Base-by-base conservation (phyloP, 2,329 filamentous ascomycete species). In the Calonectria hongkongensis region DNA sequence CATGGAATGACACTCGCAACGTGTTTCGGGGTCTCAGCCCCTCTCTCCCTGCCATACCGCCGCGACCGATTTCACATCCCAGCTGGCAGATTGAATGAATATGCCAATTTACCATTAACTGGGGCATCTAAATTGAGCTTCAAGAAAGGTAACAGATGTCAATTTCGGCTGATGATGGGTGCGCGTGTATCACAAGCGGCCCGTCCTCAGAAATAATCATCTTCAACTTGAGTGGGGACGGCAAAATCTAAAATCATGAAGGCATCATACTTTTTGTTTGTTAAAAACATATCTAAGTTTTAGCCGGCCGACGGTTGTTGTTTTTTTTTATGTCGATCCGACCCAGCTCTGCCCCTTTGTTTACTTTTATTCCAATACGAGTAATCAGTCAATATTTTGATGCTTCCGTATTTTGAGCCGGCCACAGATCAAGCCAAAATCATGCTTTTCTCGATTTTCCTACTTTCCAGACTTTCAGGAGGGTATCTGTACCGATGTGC, bases 11-110 rank as follows among this genome's bases (percentile, higher is more conserved):
- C n/a, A 68, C 51, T 54, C 45, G 27, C 47, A 45, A 41, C 70
- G 70, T 45, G 70, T 69, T 41, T 28, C 25, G 30, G 54, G 25
- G 70, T 72, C 70, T 72, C 70, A 70, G 58, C 58, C 58, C 41
- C 39, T 47, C 36, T 45, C 33, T 58, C 39, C 70, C 70, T 48
- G 50, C 58, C 30, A 68, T 58, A 58, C 47, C 39, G 21, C 43
- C 21, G 58, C 54, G 70, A 51, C 51, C 43, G 66, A 72, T 72
- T 72, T 66, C 66, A 66, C 30, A 27, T 30, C 28, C 4, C 30
- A 48, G 15, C 28, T 9, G 25, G 15, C 36, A 33, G 12, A 51
- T 15, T 67, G 41, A 25, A 16, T n/a, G 41, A 21, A 41, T 54
- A 45, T 51, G 21, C 56, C 45, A 48, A 39, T 43, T 33, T 50